Evolutionary conservation across 2,329 filamentous ascomycete genomes (phyloP), one percentile per base, ranked within the genome.

Genomic region (Sporothrix luriei): DNA sequence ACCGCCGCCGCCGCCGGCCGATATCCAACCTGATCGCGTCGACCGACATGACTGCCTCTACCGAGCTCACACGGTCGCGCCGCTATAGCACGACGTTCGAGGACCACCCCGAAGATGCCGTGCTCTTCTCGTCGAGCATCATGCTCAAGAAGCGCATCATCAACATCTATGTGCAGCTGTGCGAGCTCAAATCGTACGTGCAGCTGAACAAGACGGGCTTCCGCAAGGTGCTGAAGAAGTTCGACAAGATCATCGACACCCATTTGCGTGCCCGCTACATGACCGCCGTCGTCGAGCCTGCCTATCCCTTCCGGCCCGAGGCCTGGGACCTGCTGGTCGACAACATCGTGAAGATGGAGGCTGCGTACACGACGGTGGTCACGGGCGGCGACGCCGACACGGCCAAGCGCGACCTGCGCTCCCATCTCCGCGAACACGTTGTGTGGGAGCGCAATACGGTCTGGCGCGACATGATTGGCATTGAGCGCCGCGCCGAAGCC

Each of bases 361-460:
- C 86, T 64, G 86, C 90, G 1, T 99, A 97, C 77, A 89, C 93
- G 1, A 86, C 90, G 33, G 83, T 97, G 21, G 91, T 96, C 68
- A 96, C 93, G 0, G 87, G 90, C 54, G 93, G 93, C 40, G 92
- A 99, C 76, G 80, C 91, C 3, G 83, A 86, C 6, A 82, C 91
- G 14, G 94, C 95, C 4, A 92, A 89, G 76, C 90, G 92, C 74
- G 95, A 98, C 77, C 84, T 99, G 70, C 88, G 95, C 68, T 87
- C 97, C 40, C 94, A 99, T 77, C 85, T 99, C 33, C 86, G 95
- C 70, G 96, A 99, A 80, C 95, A 99, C 78, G 94, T 99, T 24
- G 94, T 98, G 0, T 99, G 95, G 96, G 96, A 99, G 79, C 88
- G 95, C 70, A 99, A 99, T 77, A 99, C 95, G 0, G 95, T 99